A percentile compares a stretch with the other conserved stretches of the same genome.
These are phyloP conservation scores for Orbilia javanica DNA, from an alignment of 2,329 filamentous ascomycete genomes.

Conservation along the genomic window DNA sequence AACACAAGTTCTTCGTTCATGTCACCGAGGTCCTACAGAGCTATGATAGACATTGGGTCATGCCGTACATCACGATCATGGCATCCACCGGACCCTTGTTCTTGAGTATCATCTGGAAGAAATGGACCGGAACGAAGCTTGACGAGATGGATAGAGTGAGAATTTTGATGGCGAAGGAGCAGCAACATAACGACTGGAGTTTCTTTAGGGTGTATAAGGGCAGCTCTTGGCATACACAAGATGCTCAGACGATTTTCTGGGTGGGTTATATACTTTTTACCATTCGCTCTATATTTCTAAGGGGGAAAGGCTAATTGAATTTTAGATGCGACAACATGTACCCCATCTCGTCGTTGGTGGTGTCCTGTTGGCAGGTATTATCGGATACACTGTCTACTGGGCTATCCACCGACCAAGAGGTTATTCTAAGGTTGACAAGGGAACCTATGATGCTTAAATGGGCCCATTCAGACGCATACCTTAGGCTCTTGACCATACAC, in stretches of 20 bases:
- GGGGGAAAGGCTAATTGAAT: not conserved
- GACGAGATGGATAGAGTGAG: constrained; percentile 71
- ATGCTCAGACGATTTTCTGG: constrained; percentile 69
- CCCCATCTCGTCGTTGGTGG: constrained; percentile 46
- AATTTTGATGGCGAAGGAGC: constrained; percentile 78
- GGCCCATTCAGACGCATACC: not conserved
- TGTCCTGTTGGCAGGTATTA: constrained; percentile 27
- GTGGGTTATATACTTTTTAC: constrained; percentile 63
- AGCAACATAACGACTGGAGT: constrained; percentile 74
- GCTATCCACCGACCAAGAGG: constrained; percentile 42
- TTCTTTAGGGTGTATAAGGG: constrained; percentile 75
- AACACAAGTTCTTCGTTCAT: constrained; percentile 79
- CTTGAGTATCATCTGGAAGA: constrained; percentile 80
- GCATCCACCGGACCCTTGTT: constrained; percentile 81
- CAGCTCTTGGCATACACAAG: constrained; percentile 68
- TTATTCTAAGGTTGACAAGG: constrained; percentile 47
- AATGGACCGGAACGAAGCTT: constrained; percentile 73
- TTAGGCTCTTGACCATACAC: not conserved
- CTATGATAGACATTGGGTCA: constrained; percentile 77
- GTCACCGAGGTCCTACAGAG: constrained; percentile 76
- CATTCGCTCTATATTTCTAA: not conserved
- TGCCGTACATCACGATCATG: constrained; percentile 84
- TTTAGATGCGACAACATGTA: constrained; percentile 56
- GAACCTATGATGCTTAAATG: constrained; percentile 46
- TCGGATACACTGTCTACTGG: constrained; percentile 56